Conservation (phyloP, 176 grass and related monocot genomes). For the Rhipidocladum racemiflorum region DNA sequence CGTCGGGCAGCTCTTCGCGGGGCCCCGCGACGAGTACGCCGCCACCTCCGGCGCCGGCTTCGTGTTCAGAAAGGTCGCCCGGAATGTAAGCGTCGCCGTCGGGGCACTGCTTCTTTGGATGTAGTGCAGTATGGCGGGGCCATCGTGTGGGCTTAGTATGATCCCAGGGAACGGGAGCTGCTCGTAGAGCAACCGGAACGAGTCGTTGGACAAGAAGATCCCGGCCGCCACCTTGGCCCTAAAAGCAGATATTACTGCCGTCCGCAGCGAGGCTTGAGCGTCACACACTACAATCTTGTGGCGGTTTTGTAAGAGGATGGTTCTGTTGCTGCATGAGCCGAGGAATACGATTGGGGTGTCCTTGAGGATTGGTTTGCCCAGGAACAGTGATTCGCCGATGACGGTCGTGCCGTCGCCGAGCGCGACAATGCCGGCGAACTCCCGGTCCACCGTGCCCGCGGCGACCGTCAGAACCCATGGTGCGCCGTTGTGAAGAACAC, state of each 20-base stretch:
- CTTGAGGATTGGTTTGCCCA: background rate
- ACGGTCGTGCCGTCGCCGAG: conserved; percentile 18
- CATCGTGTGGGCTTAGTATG: conserved; percentile 23
- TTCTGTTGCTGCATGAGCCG: background rate
- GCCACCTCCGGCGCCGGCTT: conserved; percentile 13
- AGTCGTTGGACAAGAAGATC: conserved; percentile 39
- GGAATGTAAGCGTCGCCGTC: conserved; percentile 34
- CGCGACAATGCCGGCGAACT: conserved; percentile 1
- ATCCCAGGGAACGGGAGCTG: conserved; percentile 27
- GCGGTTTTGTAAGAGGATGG: background rate
- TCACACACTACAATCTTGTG: conserved; percentile 32
- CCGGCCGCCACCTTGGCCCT: too few species aligned
- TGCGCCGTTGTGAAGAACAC: conserved; percentile 23
- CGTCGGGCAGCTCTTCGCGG: background rate
- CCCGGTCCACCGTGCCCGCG: conserved; percentile 24
- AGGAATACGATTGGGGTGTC: conserved; percentile 19
- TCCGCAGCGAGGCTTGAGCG: background rate
- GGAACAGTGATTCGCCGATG: conserved; percentile 24
- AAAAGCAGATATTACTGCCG: too few species aligned
- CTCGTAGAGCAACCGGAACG: background rate
- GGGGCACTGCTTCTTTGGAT: conserved; percentile 19
- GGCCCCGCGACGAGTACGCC: conserved; percentile 36
- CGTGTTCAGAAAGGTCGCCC: conserved; percentile 12
- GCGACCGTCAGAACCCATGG: conserved; percentile 44
- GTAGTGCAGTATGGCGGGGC: conserved; percentile 17